phyloP scores from a whole-genome alignment of 2,329 filamentous ascomycete genomes.

The Aspergillus sp. region DNA sequence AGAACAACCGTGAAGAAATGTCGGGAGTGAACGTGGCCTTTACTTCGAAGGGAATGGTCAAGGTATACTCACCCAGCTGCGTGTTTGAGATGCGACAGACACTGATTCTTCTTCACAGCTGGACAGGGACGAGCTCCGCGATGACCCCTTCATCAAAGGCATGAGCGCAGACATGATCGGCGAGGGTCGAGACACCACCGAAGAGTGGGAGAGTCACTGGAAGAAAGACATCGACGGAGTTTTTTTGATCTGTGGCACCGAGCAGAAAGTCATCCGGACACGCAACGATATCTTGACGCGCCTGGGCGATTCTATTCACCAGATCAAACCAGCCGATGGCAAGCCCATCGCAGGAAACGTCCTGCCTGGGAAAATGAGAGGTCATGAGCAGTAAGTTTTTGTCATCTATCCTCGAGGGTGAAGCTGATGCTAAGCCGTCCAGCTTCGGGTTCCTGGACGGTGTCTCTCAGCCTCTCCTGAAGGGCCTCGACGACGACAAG shows the following conservation, averaged over 20 bases:
- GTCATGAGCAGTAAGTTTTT: not conserved
- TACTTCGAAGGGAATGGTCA: too few relatives aligned
- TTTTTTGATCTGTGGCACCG: not conserved
- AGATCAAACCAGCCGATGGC: too few relatives aligned
- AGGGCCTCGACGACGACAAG: slow-evolving; percentile 28
- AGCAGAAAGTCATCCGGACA: too few relatives aligned
- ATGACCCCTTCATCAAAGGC: slow-evolving; percentile 11
- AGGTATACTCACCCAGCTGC: too few relatives aligned
- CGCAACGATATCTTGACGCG: too few relatives aligned
- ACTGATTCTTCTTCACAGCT: slow-evolving; percentile 1
- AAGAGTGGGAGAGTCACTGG: slow-evolving; percentile 5
- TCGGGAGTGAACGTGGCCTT: too few relatives aligned
- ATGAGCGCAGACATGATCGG: slow-evolving; percentile 12
- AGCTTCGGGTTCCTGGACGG: slow-evolving; percentile 48
- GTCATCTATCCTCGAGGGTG: too few relatives aligned
- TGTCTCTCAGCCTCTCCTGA: slow-evolving; percentile 41
- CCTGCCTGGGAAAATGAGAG: not conserved
- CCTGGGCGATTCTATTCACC: too few relatives aligned
- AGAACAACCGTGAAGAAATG: too few relatives aligned
- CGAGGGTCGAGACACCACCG: slow-evolving; percentile 13
- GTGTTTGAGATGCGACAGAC: too few relatives aligned
- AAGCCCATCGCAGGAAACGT: not conserved
- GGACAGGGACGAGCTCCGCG: slow-evolving; percentile 3
- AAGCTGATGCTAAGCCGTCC: not conserved
- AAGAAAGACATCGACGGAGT: slow-evolving; percentile 5